phyloP scores from a whole-genome alignment of 129 eudicot genomes.

The Tagetes erecta region DNA sequence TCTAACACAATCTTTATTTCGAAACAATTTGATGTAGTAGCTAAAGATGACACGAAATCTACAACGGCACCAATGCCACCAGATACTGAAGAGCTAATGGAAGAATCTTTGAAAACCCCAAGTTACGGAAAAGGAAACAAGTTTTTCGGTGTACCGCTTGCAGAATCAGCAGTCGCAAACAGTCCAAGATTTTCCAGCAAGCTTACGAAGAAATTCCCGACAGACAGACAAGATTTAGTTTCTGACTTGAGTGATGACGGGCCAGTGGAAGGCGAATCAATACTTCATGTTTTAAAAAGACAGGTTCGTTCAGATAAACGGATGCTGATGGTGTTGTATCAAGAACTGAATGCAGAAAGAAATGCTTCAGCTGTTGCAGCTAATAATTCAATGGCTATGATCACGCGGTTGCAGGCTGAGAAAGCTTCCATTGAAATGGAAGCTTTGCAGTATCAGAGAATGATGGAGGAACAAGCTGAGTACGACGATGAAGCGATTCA shows the following conservation, averaged over 20 bases:
- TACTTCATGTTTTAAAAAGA: constrained; percentile 41
- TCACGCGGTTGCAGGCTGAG: constrained; percentile 77
- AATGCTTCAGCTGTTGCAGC: constrained; percentile 89
- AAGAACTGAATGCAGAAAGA: constrained; percentile 87
- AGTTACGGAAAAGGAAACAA: constrained; percentile 45
- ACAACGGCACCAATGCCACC: constrained; percentile 32
- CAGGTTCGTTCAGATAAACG: constrained; percentile 58
- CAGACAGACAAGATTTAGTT: constrained; percentile 22
- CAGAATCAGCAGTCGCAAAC: constrained; percentile 44
- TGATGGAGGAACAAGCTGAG: constrained; percentile 88
- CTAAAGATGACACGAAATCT: constrained; percentile 44
- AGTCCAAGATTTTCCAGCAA: constrained; percentile 57
- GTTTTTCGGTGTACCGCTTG: constrained; percentile 54
- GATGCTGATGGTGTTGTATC: constrained; percentile 55
- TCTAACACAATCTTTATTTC: not conserved
- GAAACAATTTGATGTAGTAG: constrained; percentile 22
- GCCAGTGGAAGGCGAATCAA: constrained; percentile 41
- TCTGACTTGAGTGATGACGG: constrained; percentile 43
- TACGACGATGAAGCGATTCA: constrained; percentile 76
- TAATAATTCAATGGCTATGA: constrained; percentile 97
- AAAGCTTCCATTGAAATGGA: constrained; percentile 92
- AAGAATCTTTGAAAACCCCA: constrained; percentile 54
- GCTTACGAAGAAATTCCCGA: constrained; percentile 24
- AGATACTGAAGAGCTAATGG: constrained; percentile 49
- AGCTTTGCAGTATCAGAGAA: constrained; percentile 78